Conservation (phyloP, 1,139 yeast species). For the Scheffersomyces quercinus region DNA sequence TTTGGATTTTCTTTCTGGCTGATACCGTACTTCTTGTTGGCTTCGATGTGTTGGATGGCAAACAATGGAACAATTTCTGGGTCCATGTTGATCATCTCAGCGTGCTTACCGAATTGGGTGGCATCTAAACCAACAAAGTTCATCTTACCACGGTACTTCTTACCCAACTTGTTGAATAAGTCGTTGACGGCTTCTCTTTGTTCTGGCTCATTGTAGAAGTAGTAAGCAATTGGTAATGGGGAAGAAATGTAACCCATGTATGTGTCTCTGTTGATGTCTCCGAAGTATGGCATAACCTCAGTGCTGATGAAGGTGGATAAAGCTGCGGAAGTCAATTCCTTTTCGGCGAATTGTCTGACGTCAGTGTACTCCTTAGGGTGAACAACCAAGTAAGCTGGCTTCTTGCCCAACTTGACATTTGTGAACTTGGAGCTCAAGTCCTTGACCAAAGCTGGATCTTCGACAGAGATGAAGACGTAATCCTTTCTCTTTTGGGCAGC, state of each 20-base stretch:
- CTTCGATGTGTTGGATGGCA: slow-evolving; percentile 73
- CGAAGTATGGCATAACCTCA: slow-evolving; percentile 84
- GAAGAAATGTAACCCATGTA: slow-evolving; percentile 74
- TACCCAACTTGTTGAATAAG: slow-evolving; percentile 63
- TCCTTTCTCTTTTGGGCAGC: slow-evolving; percentile 36
- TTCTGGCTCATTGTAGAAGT: slow-evolving; percentile 73
- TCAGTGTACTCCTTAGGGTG: slow-evolving; percentile 39
- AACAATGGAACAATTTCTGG: slow-evolving; percentile 84
- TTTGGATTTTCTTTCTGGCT: slow-evolving; percentile 45
- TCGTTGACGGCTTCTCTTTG: slow-evolving; percentile 60
- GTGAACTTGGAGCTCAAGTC: slow-evolving; percentile 32
- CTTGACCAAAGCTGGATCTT: slow-evolving; percentile 45
- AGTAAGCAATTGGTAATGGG: slow-evolving; percentile 79
- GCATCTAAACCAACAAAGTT: slow-evolving; percentile 92
- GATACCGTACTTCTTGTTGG: slow-evolving; percentile 76
- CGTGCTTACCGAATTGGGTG: slow-evolving; percentile 79
- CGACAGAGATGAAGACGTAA: slow-evolving; percentile 59
- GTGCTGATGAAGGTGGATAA: slow-evolving; percentile 59
- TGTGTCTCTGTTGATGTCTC: slow-evolving; percentile 85
- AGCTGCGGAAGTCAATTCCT: slow-evolving; percentile 24
- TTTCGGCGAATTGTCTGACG: slow-evolving; percentile 27
- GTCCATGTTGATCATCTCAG: slow-evolving; percentile 82
- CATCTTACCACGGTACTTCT: slow-evolving; percentile 73
- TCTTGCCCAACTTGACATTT: slow-evolving; percentile 20
- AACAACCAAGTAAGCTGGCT: slow-evolving; percentile 50